phyloP scores from a whole-genome alignment of 2,329 filamentous ascomycete genomes.

The Cytospora piceicola region DNA sequence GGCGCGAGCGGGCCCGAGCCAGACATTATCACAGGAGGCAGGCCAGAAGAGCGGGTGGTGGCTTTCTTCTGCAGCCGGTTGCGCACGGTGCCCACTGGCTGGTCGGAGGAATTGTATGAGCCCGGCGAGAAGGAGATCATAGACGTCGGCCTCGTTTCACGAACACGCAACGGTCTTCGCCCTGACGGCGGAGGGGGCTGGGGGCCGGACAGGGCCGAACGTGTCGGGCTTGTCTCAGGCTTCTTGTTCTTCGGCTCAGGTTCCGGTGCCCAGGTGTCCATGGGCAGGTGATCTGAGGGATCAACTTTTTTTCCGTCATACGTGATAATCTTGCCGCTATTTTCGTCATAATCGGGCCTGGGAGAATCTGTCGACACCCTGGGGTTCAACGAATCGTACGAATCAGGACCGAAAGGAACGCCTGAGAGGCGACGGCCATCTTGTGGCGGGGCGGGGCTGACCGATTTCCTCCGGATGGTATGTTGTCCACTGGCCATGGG shows the following conservation, averaged over 20 bases:
- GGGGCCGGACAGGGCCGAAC: slow-evolving; percentile 56
- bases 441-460: slow-evolving; percentile 52
- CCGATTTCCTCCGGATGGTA: slow-evolving; percentile 64
- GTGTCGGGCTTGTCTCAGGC: slow-evolving; percentile 39
- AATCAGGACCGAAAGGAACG: slow-evolving; percentile 75
- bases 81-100: slow-evolving; percentile 47
- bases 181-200: slow-evolving; percentile 56
- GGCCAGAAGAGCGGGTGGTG: slow-evolving; percentile 50
- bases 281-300: slow-evolving; percentile 78
- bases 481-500: slow-evolving; percentile 50
- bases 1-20: slow-evolving; percentile 56
- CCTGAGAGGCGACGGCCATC: slow-evolving; percentile 59
- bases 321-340: slow-evolving; percentile 72
- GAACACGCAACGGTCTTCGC: slow-evolving; percentile 55
- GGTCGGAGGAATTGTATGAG: slow-evolving; percentile 37
- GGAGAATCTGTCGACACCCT: slow-evolving; percentile 42
- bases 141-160: slow-evolving; percentile 53
- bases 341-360: slow-evolving; percentile 52
- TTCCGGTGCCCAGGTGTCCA: slow-evolving; percentile 78
- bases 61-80: slow-evolving; percentile 69
- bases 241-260: slow-evolving; percentile 64
- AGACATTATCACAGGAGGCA: slow-evolving; percentile 41
- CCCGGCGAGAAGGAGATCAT: slow-evolving; percentile 43
- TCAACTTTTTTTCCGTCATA: slow-evolving; percentile 78
- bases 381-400: slow-evolving; percentile 74